Evolutionary conservation across 305 asterid species (phyloP).

Genomic region (Rubia peregrina): DNA sequence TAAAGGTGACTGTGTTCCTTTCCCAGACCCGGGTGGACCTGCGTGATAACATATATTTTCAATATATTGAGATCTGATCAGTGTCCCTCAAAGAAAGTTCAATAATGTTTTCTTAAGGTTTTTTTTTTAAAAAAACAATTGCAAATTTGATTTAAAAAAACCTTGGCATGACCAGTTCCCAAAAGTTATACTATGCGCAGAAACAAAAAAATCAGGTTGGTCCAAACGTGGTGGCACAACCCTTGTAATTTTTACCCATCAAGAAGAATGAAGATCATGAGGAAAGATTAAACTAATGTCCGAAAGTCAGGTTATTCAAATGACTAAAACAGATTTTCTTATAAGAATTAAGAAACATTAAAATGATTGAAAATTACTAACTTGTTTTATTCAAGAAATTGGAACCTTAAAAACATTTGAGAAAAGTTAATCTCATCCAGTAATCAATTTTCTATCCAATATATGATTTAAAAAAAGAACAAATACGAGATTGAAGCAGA

Average conservation of each 20-base stretch:
- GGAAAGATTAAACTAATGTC: background rate
- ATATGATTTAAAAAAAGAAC: background rate
- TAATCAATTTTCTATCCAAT: background rate
- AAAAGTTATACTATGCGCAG: background rate
- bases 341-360: background rate
- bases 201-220: background rate
- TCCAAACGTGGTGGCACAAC: no score
- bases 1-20: slow-evolving; percentile 89
- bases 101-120: background rate
- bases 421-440: background rate
- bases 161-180: background rate
- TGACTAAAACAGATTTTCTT: background rate
- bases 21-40: slow-evolving; percentile 98
- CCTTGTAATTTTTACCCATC: background rate
- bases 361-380: background rate
- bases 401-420: background rate
- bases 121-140: background rate
- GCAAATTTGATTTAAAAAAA: no score
- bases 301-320: background rate
- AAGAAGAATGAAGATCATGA: background rate
- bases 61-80: background rate
- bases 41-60: slow-evolving; percentile 15
- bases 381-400: background rate
- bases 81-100: background rate
- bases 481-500: background rate